These are phyloP conservation scores for Cicer bijugum DNA, from an alignment of 306 rosid species.

Conservation along the genomic window DNA sequence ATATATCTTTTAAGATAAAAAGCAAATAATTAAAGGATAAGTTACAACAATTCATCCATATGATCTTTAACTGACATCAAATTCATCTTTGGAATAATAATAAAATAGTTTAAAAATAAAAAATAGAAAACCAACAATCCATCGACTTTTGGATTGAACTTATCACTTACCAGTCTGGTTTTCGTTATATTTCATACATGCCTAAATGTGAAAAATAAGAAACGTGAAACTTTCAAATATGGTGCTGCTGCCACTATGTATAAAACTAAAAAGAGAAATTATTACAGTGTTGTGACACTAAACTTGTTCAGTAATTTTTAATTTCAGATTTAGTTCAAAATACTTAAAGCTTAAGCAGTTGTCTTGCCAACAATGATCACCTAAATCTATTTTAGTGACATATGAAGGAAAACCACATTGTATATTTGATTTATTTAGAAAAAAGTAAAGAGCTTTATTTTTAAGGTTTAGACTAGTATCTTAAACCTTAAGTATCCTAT, in stretches of 20 bases:
- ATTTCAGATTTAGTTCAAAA: not conserved
- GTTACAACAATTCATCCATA: too few species aligned
- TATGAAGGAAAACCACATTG: not conserved
- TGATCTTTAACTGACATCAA: too few species aligned
- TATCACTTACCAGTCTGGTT: too few species aligned
- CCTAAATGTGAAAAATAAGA: too few species aligned
- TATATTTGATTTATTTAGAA: not conserved
- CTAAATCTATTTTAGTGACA: constrained; percentile 20
- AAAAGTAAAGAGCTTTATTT: constrained; percentile 15
- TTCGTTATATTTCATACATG: too few species aligned
- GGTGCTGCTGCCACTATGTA: too few species aligned
- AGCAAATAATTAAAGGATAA: too few species aligned
- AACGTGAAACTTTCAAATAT: too few species aligned
- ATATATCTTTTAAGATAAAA: too few species aligned
- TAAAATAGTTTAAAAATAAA: not conserved
- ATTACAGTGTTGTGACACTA: not conserved
- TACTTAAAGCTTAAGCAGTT: constrained; percentile 1
- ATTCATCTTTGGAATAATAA: too few species aligned
- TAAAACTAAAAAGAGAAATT: not conserved
- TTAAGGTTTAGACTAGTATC: constrained; percentile 29
- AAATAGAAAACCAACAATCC: not conserved
- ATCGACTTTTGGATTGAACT: too few species aligned
- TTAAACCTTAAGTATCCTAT: constrained; percentile 44
- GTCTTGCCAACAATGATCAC: constrained; percentile 37
- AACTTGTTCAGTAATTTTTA: not conserved